Evolutionary conservation across 306 rosid species (phyloP).

Genomic region (Ormosia emarginata): DNA sequence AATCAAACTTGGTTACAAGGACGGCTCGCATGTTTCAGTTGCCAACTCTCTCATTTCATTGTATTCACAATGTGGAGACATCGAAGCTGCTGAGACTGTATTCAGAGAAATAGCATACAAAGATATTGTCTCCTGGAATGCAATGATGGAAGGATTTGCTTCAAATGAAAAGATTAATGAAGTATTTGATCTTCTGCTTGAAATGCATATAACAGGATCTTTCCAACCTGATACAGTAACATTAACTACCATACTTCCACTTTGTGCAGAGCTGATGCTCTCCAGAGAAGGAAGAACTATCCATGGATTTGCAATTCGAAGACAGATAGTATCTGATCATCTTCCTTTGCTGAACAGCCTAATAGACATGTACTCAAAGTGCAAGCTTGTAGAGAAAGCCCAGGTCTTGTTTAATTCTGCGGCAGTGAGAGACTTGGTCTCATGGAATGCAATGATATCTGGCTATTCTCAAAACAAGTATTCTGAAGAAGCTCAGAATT

Average conservation of each 20-base stretch:
- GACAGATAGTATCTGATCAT: slow-evolving; percentile 30
- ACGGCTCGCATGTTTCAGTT: slow-evolving; percentile 36
- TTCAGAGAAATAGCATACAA: slow-evolving; percentile 36
- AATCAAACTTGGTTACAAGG: slow-evolving; percentile 47
- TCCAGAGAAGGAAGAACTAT: slow-evolving; percentile 46
- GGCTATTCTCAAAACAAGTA: slow-evolving; percentile 53
- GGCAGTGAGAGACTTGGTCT: slow-evolving; percentile 43
- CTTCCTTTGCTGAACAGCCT: slow-evolving; percentile 37
- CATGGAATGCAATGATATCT: slow-evolving; percentile 64
- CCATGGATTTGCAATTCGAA: slow-evolving; percentile 48
- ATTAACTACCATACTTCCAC: slow-evolving; percentile 31
- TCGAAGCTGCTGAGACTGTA: slow-evolving; percentile 34
- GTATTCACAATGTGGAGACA: slow-evolving; percentile 38
- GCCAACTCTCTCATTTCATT: slow-evolving; percentile 58
- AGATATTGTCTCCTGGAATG: slow-evolving; percentile 56
- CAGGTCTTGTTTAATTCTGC: slow-evolving; percentile 39
- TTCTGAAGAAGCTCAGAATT: slow-evolving; percentile 37
- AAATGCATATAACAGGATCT: slow-evolving; percentile 41
- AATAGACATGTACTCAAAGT: slow-evolving; percentile 53
- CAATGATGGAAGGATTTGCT: slow-evolving; percentile 54
- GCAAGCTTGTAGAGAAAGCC: slow-evolving; percentile 36
- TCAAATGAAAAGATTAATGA: slow-evolving; percentile 37
- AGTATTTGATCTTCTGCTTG: slow-evolving; percentile 41
- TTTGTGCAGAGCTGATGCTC: slow-evolving; percentile 40
- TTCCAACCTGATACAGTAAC: slow-evolving; percentile 43